Base-by-base conservation (phyloP, 129 eudicot species). In the Lactuca saligna region DNA sequence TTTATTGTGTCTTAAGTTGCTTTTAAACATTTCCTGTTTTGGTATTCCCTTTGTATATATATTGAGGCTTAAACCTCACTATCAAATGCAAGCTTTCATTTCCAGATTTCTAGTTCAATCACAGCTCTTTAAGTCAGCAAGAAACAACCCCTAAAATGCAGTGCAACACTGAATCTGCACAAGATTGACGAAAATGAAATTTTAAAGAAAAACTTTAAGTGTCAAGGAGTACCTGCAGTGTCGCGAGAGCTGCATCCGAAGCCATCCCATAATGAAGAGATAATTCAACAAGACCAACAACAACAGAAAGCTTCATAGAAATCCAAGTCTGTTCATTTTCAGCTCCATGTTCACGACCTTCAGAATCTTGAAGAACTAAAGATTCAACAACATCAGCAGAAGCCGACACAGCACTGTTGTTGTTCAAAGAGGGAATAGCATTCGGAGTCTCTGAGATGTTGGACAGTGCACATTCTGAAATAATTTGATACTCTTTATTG, bases 171-270 rank as follows among this genome's bases (percentile, higher is more conserved):
- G 29, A 25, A 25, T 7, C 48, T 38, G 63, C 46, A 63, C 54
- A 46, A 63, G 29, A 53, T 6, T 13, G 42, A 61, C 32, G 50
- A 35, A 51, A 29, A 17, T 7, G 33, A 50, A 12, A 17, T 25
- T 25, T 1, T 12, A 38, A 11, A 61, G 33, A 54, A 54, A 15
- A 25, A 53, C 3, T 42, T 17, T 10, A 58, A 37, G 35, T 57
- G 33, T 37, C 41, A 59, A 39, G 33, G 31, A 59, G 60, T 84
- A 91, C 98, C 98, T 93, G 96, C 37, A 93, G 65, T 13, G 91
- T 93, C 9, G 95, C 98, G 74, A 93, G 97, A 64, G 98, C 70
- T 37, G 97, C 78, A 76, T 93, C 98, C 72, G 88, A 84, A 61
- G 96, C 78, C 54, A 79, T 50, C 29, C 98, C 98, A 84, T 83